Evolutionary conservation across 2,329 filamentous ascomycete species (phyloP), one percentile per base, ranked within the genome.

Genomic region (Pseudonectria buxi): DNA sequence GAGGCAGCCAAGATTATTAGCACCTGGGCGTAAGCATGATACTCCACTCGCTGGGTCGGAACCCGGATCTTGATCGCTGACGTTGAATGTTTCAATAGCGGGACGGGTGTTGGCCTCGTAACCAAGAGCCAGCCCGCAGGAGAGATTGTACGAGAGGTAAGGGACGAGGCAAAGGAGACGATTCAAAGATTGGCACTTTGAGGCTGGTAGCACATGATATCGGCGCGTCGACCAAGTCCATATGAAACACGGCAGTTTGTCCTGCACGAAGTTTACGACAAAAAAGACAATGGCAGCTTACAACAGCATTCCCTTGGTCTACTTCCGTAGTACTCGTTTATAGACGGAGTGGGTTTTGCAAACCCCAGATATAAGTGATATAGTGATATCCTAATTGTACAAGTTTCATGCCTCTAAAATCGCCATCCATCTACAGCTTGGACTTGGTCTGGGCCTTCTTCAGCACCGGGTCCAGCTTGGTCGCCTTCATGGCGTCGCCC

Each of bases 401-500:
- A 53, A 35, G 32, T 25, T 22, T 16, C 15, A 39, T 26, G 28
- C 24, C 30, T 16, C 24, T 18, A 24, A 34, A 24, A 13, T n/a
- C 18, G 18, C 26, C 14, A 27, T 28, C 13, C 29, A 30, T 30
- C 70, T 79, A 89, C 67, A 94, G 69, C 76, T 94, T 94, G 51
- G 86, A 76, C 74, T 86, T 85, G 55, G 69, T 72, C 70, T 87
- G 83, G 26, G 86, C 84, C 74, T 88, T 92, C 74, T 87, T 88
- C 47, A 95, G 69, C 55, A 96, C 83, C 27, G 87, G 85, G 67
- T 95, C 88, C 66, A 95, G 78, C 80, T 94, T 95, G 41, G 89
- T 95, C 26, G 92, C 85, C 78, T 95, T 95, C 90, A 96, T 96
- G 43, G 96, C 80, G 62, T 96, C 88, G 45, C 92, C 92, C 78